Base-by-base conservation (phyloP, 2,329 filamentous ascomycete species). In the Colletotrichum lini region DNA sequence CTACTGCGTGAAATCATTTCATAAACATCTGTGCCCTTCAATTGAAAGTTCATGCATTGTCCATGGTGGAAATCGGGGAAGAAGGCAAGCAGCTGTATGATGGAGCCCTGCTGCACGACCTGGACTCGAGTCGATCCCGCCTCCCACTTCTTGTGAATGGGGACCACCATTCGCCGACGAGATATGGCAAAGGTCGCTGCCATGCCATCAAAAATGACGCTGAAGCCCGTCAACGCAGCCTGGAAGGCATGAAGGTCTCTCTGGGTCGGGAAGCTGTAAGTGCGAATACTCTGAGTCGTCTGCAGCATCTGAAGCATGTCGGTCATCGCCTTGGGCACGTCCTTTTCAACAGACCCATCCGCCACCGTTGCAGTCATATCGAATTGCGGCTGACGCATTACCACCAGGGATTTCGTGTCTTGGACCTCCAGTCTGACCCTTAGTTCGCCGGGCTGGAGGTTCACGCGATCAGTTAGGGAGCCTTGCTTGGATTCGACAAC, bases 61-160 rank as follows among this genome's bases (percentile, higher is more conserved):
- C 95, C 94, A 76, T 97, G 93, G 53, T 89, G 90, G 80, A 97
- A 98, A 71, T 95, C 93, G 74, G 94, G 92, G 79, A 98, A 96
- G 82, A 97, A 98, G 3, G 92, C 94, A 26, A 97, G 83, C 40
- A 98, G 84, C 79, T 97, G 94, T 26, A 93, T 82, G 16, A 93
- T 88, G 77, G 91, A 93, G 73, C 95, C 93, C 74, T 92, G 91
- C 74, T 90, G 87, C 45, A 98, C 90, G 47, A 98, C 86, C 79
- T 98, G 95, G 9, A 98, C 85, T 45, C 95, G 90, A 10, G 94
- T 94, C 47, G 87, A 88, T n/a, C 87, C 90, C 2, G 95, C 93
- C 78, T 97, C 94, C 94, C 94, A 97, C 80, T 96, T 96, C 83
- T 98, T 97, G 84, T 97, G 93, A 74, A 98, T 96, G 0, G 94